A percentile compares a stretch with the other conserved stretches of the same genome.
These are phyloP conservation scores for Tolypocladium nubicola DNA, from an alignment of 2,329 filamentous ascomycete species.

Conservation along the genomic window DNA sequence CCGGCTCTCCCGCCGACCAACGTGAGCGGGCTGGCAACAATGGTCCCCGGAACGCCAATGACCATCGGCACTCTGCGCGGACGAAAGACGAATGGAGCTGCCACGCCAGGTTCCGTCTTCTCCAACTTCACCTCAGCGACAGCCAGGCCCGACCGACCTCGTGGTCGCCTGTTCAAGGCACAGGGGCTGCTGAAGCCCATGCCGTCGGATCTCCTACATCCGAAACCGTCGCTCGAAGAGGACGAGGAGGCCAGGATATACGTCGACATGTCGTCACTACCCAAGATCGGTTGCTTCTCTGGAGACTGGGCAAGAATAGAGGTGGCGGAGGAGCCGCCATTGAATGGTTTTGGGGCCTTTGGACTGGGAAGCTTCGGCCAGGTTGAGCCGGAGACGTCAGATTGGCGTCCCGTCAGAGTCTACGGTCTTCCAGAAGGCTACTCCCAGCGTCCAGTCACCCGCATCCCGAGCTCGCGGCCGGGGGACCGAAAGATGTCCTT, in stretches of 20 bases:
- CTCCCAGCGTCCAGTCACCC: conserved; percentile 47
- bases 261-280: conserved; percentile 76
- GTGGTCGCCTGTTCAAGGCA: conserved; percentile 74
- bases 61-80: conserved; percentile 51
- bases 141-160: conserved; percentile 58
- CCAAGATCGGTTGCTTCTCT: conserved; percentile 90
- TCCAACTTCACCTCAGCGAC: conserved; percentile 83
- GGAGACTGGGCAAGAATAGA: conserved; percentile 93
- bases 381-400: conserved; percentile 43
- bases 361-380: conserved; percentile 52
- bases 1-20: conserved; percentile 69
- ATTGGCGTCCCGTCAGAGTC: conserved; percentile 78
- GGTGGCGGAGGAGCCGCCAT: conserved; percentile 60
- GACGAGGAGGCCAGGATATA: conserved; percentile 87
- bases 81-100: conserved; percentile 56
- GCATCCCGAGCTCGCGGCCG: conserved; percentile 45
- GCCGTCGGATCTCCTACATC: conserved; percentile 70
- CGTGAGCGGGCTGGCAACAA: conserved; percentile 68
- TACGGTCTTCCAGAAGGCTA: conserved; percentile 79
- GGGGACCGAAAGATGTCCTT: conserved; percentile 47
- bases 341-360: conserved; percentile 55
- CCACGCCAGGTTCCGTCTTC: conserved; percentile 79
- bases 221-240: conserved; percentile 64
- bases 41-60: conserved; percentile 72
- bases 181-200: conserved; percentile 65